Conservation (phyloP, 495 filamentous ascomycete species). For the Hyaloscypha variabilis region DNA sequence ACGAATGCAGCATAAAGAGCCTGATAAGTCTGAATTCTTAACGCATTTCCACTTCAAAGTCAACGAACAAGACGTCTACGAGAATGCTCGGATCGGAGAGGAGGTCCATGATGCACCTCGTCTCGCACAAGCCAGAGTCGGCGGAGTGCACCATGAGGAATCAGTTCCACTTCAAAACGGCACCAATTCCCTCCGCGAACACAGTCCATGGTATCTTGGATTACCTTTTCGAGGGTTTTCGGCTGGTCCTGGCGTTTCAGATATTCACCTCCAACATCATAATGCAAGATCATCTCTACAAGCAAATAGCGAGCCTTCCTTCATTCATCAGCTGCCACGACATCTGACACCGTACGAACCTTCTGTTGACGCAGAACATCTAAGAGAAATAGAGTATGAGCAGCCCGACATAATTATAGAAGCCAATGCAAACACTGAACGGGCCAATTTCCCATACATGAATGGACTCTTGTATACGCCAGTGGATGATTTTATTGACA, state of each 20-base stretch:
- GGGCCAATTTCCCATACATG: neutral
- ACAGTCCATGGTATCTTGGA: neutral
- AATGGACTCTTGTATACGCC: neutral
- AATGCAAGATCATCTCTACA: neutral
- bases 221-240: conserved; percentile 5
- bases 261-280: neutral
- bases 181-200: neutral
- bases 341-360: neutral
- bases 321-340: conserved; percentile 10
- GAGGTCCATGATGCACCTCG: neutral
- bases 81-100: neutral
- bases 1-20: neutral
- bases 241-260: neutral
- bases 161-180: neutral
- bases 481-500: neutral
- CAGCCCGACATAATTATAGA: neutral
- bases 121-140: neutral
- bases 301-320: neutral
- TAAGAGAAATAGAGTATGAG: neutral
- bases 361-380: neutral
- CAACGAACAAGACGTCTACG: neutral
- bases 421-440: neutral
- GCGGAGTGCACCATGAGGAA: neutral
- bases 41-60: neutral
- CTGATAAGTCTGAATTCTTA: neutral